Base-by-base conservation (phyloP, 208 protist genomes). In the Phytomonas sp. region DNA sequence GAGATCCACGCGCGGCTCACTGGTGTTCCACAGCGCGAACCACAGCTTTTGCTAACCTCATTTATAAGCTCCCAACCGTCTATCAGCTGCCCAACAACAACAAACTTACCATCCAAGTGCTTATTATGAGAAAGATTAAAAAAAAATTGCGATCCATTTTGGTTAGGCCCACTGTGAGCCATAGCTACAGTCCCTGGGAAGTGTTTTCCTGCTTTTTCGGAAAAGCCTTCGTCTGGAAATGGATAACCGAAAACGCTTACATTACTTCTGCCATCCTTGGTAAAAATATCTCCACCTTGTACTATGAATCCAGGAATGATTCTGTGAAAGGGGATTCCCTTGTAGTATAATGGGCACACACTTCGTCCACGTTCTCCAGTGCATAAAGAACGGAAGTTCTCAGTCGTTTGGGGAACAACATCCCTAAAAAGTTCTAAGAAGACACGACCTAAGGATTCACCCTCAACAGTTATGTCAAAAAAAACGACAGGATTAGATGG, bases 221-320 rank as follows among this genome's bases (percentile, higher is more conserved):
- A 68, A 76, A 98, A 98, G 70, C 91, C 95, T 74, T 99, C 97
- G 75, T 98, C 94, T 0, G 87, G 80, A 67, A 98, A 98, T 11
- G 77, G 83, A 66, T 88, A 86, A n/a, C 97, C 97, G 76, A 97
- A 98, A 45, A 97, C 94, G 62, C 90, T 97, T 34, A 95, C 83
- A 69, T 96, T 96, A 66, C 96, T 95, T 67, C 85, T 89, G 60
- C 97, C 97, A 75, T 98, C 90, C 61, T 84, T 88, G 8, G 77
- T 84, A 59, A 95, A 84, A 60, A 98, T 97, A 73, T 99, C 97
- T 29, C 97, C 97, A 16, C 95, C 94, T 72, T 99, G 97, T 37
- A 96, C 79, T 33, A 98, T 93, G 82, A 99, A 98, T 10, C 84
- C 83, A 1, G 83, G 79, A 60, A 99, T 98, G 60, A 99, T 89